phyloP scores from a whole-genome alignment of 2,329 filamentous ascomycete genomes.

The Paracoccidioides brasiliensis region DNA sequence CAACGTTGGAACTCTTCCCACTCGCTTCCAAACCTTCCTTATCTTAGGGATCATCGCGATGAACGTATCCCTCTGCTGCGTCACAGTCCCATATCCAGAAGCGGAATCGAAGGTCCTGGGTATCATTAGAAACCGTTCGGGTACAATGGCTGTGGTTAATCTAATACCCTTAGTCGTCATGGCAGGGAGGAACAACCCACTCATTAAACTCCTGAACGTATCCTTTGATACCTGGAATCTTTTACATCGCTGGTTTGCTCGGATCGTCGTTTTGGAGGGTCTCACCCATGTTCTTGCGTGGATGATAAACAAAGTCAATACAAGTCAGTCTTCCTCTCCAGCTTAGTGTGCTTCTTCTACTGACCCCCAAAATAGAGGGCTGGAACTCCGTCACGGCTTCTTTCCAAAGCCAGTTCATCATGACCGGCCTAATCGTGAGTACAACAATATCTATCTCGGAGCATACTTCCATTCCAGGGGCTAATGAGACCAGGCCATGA shows the following conservation, averaged over 20 bases:
- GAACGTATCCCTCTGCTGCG: constrained; percentile 39
- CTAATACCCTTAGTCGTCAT: constrained; percentile 27
- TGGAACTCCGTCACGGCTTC: constrained; percentile 24
- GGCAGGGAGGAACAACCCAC: constrained; percentile 26
- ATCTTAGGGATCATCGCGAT: constrained; percentile 29
- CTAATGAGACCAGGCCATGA: constrained; percentile 21
- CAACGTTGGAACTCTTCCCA: constrained; percentile 35
- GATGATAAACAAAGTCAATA: constrained; percentile 53
- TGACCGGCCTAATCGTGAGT: constrained; percentile 34
- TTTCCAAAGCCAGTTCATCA: constrained; percentile 19
- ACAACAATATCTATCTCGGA: background rate
- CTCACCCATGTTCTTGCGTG: constrained; percentile 60
- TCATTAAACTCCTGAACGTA: constrained; percentile 24
- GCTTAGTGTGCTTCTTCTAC: background rate
- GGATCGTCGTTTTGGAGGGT: constrained; percentile 56
- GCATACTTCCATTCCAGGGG: constrained; percentile 18
- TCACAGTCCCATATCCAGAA: constrained; percentile 30
- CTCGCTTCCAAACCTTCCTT: constrained; percentile 33
- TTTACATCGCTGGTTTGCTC: constrained; percentile 63
- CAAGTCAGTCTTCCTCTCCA: constrained; percentile 17
- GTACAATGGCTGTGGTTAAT: constrained; percentile 25
- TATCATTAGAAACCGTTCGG: constrained; percentile 32
- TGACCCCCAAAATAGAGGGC: constrained; percentile 15
- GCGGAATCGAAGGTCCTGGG: constrained; percentile 23
- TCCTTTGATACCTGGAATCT: constrained; percentile 34